These are phyloP conservation scores for Staphylotrichum longicolle DNA, from an alignment of 495 filamentous ascomycete species.

Conservation along the genomic window DNA sequence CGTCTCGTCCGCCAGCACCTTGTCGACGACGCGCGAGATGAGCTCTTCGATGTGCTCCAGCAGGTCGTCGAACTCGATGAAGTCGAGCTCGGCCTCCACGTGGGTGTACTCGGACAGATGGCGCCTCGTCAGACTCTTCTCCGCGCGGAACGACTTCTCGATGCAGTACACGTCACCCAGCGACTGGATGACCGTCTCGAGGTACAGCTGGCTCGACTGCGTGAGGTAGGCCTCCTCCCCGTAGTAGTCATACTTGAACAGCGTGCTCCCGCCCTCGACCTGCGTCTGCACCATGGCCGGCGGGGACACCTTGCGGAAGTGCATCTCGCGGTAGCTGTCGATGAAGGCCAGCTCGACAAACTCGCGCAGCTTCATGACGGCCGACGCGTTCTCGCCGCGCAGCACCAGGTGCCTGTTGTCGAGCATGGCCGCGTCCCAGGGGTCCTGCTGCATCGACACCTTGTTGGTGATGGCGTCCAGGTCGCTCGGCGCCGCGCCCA, in stretches of 20 bases:
- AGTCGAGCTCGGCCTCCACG: constrained; percentile 94
- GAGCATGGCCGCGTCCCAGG: constrained; percentile 72
- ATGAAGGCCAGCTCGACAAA: constrained; percentile 81
- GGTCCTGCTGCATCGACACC: constrained; percentile 69
- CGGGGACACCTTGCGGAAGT: constrained; percentile 81
- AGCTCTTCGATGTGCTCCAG: constrained; percentile 86
- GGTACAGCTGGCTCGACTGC: constrained; percentile 96
- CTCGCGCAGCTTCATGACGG: constrained; percentile 89
- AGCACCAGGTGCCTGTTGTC: constrained; percentile 91
- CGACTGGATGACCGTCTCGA: constrained; percentile 89
- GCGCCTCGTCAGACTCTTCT: constrained; percentile 90
- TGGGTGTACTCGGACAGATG: constrained; percentile 97
- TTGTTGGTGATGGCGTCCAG: constrained; percentile 93
- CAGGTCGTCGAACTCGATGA: constrained; percentile 89
- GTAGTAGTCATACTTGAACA: constrained; percentile 95
- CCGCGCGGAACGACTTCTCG: constrained; percentile 96
- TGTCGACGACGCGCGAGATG: constrained; percentile 82
- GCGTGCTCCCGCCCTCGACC: constrained; percentile 91
- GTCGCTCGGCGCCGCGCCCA: constrained; percentile 74
- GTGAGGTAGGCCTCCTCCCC: constrained; percentile 91
- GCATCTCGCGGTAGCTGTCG: constrained; percentile 73
- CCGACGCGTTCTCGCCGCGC: constrained; percentile 80
- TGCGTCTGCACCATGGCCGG: constrained; percentile 98
- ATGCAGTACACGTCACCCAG: constrained; percentile 96
- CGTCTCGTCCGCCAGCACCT: constrained; percentile 67